Conservation (phyloP, 169 alveolate genomes). For the Cryptosporidium muris region DNA sequence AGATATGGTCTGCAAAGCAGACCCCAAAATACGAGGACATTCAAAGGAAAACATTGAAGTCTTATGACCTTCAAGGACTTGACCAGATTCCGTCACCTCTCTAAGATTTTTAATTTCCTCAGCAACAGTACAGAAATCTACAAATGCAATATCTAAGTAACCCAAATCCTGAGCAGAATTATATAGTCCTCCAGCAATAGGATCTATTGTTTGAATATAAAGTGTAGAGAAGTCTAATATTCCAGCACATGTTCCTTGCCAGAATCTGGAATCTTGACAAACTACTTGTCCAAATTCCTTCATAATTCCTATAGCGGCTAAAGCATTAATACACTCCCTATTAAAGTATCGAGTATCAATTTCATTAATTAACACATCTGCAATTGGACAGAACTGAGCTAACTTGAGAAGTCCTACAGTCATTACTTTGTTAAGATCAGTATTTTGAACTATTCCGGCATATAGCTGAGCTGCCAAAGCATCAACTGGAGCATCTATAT, state of each 20-base stretch:
- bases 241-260: slow-evolving; percentile 70
- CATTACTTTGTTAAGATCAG: slow-evolving; percentile 29
- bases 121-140: slow-evolving; percentile 45
- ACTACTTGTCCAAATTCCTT: slow-evolving; percentile 46
- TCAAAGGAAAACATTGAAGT: slow-evolving; percentile 49
- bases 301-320: slow-evolving; percentile 55
- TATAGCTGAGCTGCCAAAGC: slow-evolving; percentile 62
- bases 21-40: slow-evolving; percentile 43
- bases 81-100: slow-evolving; percentile 62
- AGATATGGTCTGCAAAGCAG: slow-evolving; percentile 31
- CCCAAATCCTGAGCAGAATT: slow-evolving; percentile 65
- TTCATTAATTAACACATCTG: slow-evolving; percentile 45
- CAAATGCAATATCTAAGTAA: slow-evolving; percentile 36
- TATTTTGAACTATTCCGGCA: slow-evolving; percentile 58
- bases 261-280: slow-evolving; percentile 65
- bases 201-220: slow-evolving; percentile 40
- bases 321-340: slow-evolving; percentile 68
- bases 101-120: slow-evolving; percentile 11
- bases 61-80: slow-evolving; percentile 53
- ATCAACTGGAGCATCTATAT: slow-evolving; percentile 58
- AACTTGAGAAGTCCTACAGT: slow-evolving; percentile 30
- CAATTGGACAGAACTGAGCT: slow-evolving; percentile 67
- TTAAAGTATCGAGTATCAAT: slow-evolving; percentile 50
- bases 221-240: slow-evolving; percentile 6
- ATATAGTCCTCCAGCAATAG: slow-evolving; percentile 56